Evolutionary conservation across 2,329 filamentous ascomycete species (phyloP), one percentile per base, ranked within the genome.

Genomic region (Paraconiothyrium sp.): DNA sequence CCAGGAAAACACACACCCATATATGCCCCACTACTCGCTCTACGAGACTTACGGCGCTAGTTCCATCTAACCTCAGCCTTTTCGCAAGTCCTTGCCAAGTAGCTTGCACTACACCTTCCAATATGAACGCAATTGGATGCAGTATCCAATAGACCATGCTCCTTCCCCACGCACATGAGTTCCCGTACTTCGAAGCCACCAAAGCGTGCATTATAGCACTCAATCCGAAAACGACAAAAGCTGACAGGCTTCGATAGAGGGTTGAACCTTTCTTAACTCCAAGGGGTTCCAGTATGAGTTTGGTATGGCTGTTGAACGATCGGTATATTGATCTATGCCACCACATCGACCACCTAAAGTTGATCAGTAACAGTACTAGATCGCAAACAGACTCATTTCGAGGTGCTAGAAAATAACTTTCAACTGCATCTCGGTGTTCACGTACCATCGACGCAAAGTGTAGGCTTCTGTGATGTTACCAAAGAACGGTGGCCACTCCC

Each of bases 111-210:
- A 44, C 32, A 5, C 43, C 57, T 34, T 62, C 60, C 4, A 59
- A 14, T 9, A 62, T 37, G 24, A 62, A 62, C 3, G 51, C 57
- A 30, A 62, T n/a, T 32, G 60, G 60, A 24, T 59, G 60, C 14
- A 56, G 30, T 16, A 57, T 22, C 60, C 57, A 59, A 32, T 47
- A 62, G 22, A 20, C 2, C 60, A 62, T 59, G 22, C 47, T 59
- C 30, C 44, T 52, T 2, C 51, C 41, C 57, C 60, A 62, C 24
- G 56, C 56, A 43, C 60, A 62, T 8, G 8, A 2, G 11, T 52
- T 59, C 14, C 57, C 60, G 20, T 59, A 47, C n/a, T 34, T 22
- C 56, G 10, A 32, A 14, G n/a, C 43, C 4, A 62, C 57, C 47
- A 49, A 4, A 1, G 44, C 35, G 41, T 62, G 57, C 60, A 62